phyloP scores from a whole-genome alignment of 768 basidiomycete genomes.

The Auricularia sp. region DNA sequence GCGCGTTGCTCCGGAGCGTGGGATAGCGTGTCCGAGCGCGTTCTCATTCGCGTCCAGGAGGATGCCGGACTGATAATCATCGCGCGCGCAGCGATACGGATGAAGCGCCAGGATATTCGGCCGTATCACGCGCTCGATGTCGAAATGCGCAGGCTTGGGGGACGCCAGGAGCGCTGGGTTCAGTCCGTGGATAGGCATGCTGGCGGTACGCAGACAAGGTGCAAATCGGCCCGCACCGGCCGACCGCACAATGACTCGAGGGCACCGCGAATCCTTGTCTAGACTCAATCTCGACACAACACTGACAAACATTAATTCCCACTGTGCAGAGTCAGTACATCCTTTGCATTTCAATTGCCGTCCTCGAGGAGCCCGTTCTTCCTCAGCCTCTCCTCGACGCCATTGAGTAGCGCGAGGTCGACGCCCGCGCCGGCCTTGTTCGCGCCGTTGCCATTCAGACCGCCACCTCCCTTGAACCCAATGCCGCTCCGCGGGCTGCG shows the following conservation, averaged over 20 bases:
- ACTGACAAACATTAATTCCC: neutral
- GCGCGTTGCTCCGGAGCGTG: conserved; percentile 13
- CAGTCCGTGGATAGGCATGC: conserved; percentile 60
- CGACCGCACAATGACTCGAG: neutral
- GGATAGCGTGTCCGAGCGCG: conserved; percentile 78
- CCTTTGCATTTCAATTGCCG: neutral
- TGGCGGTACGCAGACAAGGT: neutral
- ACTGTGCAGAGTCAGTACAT: neutral
- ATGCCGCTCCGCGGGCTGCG: neutral
- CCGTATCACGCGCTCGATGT: conserved; percentile 75
- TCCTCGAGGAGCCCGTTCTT: neutral
- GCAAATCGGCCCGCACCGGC: conserved; percentile 1
- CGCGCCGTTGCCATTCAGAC: neutral
- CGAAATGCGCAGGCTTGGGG: conserved; percentile 67
- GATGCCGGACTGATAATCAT: conserved; percentile 87
- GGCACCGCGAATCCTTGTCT: no score
- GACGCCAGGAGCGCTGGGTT: conserved; percentile 9
- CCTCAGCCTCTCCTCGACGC: neutral
- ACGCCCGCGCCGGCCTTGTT: neutral
- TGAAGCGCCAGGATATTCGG: conserved; percentile 86
- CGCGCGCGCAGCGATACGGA: conserved; percentile 92
- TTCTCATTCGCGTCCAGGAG: conserved; percentile 98
- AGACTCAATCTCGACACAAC: no score
- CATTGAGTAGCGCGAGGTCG: neutral
- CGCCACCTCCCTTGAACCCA: neutral